phyloP scores from a whole-genome alignment of 164 flowering plant species.

The Taxillus chinensis region DNA sequence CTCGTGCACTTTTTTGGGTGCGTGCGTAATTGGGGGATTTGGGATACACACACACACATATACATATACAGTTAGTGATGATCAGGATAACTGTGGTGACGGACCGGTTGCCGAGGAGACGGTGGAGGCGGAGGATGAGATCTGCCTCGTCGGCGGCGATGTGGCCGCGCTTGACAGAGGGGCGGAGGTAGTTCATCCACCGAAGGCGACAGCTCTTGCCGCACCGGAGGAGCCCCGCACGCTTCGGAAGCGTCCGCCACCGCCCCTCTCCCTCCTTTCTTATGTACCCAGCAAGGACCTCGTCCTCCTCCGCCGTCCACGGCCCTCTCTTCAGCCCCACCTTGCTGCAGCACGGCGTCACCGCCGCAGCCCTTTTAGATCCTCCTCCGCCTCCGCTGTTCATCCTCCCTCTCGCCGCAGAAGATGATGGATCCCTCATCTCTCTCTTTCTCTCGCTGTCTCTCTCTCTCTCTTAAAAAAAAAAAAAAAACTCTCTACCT shows the following conservation, averaged over 20 bases:
- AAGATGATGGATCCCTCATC: too few relatives aligned
- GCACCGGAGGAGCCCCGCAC: conserved; percentile 60
- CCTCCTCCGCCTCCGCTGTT: too few relatives aligned
- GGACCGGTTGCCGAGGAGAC: conserved; percentile 67
- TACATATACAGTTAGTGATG: too few relatives aligned
- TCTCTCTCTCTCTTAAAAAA: too few relatives aligned
- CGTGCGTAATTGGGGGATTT: too few relatives aligned
- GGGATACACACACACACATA: too few relatives aligned
- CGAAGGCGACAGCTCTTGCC: conserved; percentile 81
- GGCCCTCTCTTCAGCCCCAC: conserved; percentile 58
- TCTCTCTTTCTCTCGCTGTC: too few relatives aligned
- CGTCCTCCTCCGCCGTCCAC: conserved; percentile 65
- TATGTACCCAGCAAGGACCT: conserved; percentile 29
- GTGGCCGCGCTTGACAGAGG: conserved; percentile 61
- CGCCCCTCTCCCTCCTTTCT: conserved; percentile 47
- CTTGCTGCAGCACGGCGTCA: conserved; percentile 43
- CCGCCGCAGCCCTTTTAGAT: too few relatives aligned
- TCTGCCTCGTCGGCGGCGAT: conserved; percentile 68
- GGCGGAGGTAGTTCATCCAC: conserved; percentile 75
- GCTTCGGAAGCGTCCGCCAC: conserved; percentile 54
- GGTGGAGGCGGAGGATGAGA: conserved; percentile 70
- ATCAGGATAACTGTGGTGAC: too few relatives aligned
- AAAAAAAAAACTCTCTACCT: too few relatives aligned
- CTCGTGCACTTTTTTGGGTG: too few relatives aligned
- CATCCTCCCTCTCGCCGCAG: too few relatives aligned